These are phyloP conservation scores for Chenopodium suecicum DNA, from an alignment of 148 eudicot genomes.

Conservation along the genomic window DNA sequence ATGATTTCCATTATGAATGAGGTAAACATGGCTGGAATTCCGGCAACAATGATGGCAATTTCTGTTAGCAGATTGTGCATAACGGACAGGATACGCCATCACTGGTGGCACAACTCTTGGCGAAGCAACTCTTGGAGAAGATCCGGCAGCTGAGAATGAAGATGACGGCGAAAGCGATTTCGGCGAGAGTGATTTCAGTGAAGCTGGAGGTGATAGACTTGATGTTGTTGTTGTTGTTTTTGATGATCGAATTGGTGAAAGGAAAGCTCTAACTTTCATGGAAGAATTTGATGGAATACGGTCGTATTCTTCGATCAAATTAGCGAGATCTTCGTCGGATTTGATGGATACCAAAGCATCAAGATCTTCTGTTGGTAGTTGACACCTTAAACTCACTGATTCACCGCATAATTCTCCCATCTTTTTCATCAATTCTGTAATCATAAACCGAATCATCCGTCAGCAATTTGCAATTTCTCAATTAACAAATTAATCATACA, in stretches of 20 bases:
- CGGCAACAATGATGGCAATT: constrained; percentile 32
- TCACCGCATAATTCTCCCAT: constrained; percentile 56
- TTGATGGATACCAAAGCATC: constrained; percentile 67
- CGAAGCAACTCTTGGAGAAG: constrained; percentile 18
- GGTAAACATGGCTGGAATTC: constrained; percentile 34
- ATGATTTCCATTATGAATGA: constrained; percentile 49
- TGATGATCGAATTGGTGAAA: constrained; percentile 34
- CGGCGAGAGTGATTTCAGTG: constrained; percentile 36
- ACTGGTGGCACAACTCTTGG: constrained; percentile 17
- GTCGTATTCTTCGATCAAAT: constrained; percentile 77
- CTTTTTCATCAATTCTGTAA: constrained; percentile 59
- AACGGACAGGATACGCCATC: constrained; percentile 21
- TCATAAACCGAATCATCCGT: background rate
- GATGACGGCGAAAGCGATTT: constrained; percentile 33
- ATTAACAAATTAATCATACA: too few species aligned
- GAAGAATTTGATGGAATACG: constrained; percentile 22
- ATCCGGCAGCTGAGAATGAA: constrained; percentile 25
- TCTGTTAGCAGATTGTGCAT: constrained; percentile 33
- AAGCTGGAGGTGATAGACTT: constrained; percentile 40
- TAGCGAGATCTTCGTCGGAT: constrained; percentile 68
- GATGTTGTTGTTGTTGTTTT: background rate
- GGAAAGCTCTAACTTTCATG: constrained; percentile 66
- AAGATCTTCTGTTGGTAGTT: constrained; percentile 77
- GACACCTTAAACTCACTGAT: constrained; percentile 53
- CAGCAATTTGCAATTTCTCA: too few species aligned